Evolutionary conservation across 2,329 filamentous ascomycete genomes (phyloP).

Genomic region (Stagonosporopsis chrysanthemi): DNA sequence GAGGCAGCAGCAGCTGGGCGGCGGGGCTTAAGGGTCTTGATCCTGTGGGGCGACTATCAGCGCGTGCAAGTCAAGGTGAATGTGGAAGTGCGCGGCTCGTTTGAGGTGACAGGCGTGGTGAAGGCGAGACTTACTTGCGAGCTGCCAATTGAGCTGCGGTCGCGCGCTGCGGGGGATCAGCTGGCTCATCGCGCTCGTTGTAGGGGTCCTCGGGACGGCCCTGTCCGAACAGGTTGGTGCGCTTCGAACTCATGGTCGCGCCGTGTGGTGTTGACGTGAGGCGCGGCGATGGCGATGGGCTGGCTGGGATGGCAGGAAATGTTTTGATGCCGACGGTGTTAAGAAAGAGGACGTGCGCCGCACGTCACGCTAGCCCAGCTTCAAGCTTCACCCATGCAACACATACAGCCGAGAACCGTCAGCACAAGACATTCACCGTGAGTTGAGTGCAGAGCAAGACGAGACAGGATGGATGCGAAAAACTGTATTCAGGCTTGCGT

Average conservation of each 20-base stretch:
- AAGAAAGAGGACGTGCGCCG: conserved; percentile 5
- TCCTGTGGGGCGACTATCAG: conserved; percentile 34
- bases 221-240: conserved; percentile 38
- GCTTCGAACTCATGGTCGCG: conserved; percentile 42
- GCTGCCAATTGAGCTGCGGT: conserved; percentile 63
- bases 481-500: too few species aligned
- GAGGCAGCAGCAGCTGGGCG: conserved; percentile 30
- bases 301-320: conserved; percentile 17
- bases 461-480: too few species aligned
- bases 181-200: conserved; percentile 44
- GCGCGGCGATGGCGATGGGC: conserved; percentile 14
- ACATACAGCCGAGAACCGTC: neutral
- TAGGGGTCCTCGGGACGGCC: conserved; percentile 39
- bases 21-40: conserved; percentile 38
- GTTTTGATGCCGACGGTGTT: conserved; percentile 19
- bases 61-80: conserved; percentile 3
- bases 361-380: conserved; percentile 10
- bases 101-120: conserved; percentile 3
- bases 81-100: neutral
- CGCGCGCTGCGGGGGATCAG: conserved; percentile 58
- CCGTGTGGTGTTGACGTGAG: conserved; percentile 17
- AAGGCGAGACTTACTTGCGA: conserved; percentile 59
- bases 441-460: neutral
- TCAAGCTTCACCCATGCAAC: neutral
- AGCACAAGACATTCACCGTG: neutral